Base-by-base conservation (phyloP, 2,329 filamentous ascomycete species). In the Monosporascus cannonballus region DNA sequence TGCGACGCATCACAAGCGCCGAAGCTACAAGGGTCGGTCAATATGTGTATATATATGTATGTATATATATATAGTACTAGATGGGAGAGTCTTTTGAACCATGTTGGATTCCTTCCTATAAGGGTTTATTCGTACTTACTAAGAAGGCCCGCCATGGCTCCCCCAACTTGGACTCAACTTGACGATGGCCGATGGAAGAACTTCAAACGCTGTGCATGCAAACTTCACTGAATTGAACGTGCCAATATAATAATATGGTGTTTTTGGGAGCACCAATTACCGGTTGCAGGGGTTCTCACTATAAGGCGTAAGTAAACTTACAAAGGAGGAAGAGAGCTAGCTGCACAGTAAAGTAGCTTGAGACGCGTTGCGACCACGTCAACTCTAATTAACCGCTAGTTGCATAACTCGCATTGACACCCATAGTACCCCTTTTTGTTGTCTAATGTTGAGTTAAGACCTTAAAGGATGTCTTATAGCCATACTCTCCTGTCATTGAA, bases 1-100 rank as follows among this genome's bases (percentile, higher is more conserved):
- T 89, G 70, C 84, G 85, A 67, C 90, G 87, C 66, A 96, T 76
- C 62, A 81, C 81, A 62, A 89, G 73, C 57, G 85, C 76, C 63
- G 86, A 76, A 58, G 80, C 80, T 84, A 54, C 53, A 50, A 51
- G n/a, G 30, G 48, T n/a, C 30, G 47, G 22, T 36, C 17, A n/a
- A 48, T 36, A 18, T 30, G 27, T 9, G 44, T 27, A 22, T 44
- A n/a, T n/a, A n/a, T n/a, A n/a, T 51, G 18, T 36, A 36, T 17
- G n/a, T 4, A 20, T 25, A 41, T 22, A 18, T 6, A 22, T 42
- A 24, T 11, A 18, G 11, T 20, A 20, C 11, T 14, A 6, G 22
- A 27, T 6, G 37, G 4, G 46, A 14, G 30, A 22, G 20, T 22
- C 2, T 34, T 9, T 34, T 34, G 30, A 14, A 5, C 30, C 30